These are phyloP conservation scores for Colletotrichum cereale DNA, from an alignment of 2,329 filamentous ascomycete genomes.

Conservation along the genomic window DNA sequence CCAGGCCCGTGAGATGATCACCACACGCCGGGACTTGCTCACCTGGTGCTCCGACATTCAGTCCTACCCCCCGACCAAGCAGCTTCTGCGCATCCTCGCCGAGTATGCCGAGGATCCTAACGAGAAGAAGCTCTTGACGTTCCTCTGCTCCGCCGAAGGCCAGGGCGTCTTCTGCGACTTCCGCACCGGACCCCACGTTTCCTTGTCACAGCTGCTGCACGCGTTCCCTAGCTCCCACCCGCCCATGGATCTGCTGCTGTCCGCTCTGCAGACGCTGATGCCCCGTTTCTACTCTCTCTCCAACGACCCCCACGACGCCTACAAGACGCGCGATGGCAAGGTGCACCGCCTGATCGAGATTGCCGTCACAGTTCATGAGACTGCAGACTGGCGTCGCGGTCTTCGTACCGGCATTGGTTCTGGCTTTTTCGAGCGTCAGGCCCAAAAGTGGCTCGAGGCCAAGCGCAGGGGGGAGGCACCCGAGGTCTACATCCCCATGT, in stretches of 20 bases:
- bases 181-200: conserved; percentile 88
- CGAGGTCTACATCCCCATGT: conserved; percentile 90
- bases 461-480: conserved; percentile 70
- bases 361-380: conserved; percentile 95
- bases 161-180: conserved; percentile 95
- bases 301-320: conserved; percentile 89
- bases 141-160: conserved; percentile 88
- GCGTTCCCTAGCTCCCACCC: conserved; percentile 95
- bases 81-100: conserved; percentile 84
- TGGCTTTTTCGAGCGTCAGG: conserved; percentile 91
- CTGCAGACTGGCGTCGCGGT: conserved; percentile 80
- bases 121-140: conserved; percentile 90
- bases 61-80: conserved; percentile 91
- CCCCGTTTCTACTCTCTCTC: conserved; percentile 98
- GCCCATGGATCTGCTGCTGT: conserved; percentile 84
- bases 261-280: conserved; percentile 88
- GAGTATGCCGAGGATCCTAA: conserved; percentile 84
- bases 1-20: conserved; percentile 84
- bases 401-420: conserved; percentile 87
- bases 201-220: conserved; percentile 85
- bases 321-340: conserved; percentile 75
- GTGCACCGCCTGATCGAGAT: conserved; percentile 89
- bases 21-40: conserved; percentile 90
- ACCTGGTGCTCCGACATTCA: conserved; percentile 97
- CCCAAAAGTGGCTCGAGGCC: conserved; percentile 77